A percentile compares a stretch with the other conserved stretches of the same genome.
These are phyloP conservation scores for Corylus americana DNA, from an alignment of 306 rosid species.

Conservation along the genomic window DNA sequence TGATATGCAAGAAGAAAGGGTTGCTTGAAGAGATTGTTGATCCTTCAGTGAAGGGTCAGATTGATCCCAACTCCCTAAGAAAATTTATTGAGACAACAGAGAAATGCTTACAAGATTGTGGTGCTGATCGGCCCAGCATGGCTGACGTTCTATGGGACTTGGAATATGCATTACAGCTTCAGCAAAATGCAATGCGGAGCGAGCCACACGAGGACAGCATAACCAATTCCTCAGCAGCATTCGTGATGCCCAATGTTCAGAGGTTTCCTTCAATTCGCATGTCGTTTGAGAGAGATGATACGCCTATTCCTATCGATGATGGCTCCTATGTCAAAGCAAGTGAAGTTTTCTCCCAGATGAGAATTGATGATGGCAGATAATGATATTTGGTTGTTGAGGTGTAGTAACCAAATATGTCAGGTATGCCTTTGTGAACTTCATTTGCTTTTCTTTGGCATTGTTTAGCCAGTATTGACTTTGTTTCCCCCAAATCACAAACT, in stretches of 20 bases:
- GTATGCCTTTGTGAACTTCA: background rate
- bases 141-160: slow-evolving; percentile 58
- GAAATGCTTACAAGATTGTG: slow-evolving; percentile 46
- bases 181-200: slow-evolving; percentile 33
- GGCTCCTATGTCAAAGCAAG: slow-evolving; percentile 1
- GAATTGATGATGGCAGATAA: slow-evolving; percentile 30
- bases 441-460: too few species aligned
- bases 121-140: slow-evolving; percentile 50
- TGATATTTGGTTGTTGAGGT: background rate
- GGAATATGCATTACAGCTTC: slow-evolving; percentile 58
- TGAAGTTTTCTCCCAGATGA: slow-evolving; percentile 40
- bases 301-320: background rate
- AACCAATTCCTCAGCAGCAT: slow-evolving; percentile 24
- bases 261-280: slow-evolving; percentile 31
- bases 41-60: slow-evolving; percentile 37
- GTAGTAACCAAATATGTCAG: background rate
- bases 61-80: slow-evolving; percentile 44
- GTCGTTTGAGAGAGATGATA: slow-evolving; percentile 13
- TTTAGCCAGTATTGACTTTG: too few species aligned
- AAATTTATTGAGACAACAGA: slow-evolving; percentile 45
- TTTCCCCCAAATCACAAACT: too few species aligned
- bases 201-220: slow-evolving; percentile 51
- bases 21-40: slow-evolving; percentile 47
- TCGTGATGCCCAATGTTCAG: slow-evolving; percentile 20
- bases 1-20: slow-evolving; percentile 47